A percentile compares a stretch with the other conserved stretches of the same genome.
Conservation (phyloP, 164 flowering plant genomes). For the Stephania cephalantha region DNA sequence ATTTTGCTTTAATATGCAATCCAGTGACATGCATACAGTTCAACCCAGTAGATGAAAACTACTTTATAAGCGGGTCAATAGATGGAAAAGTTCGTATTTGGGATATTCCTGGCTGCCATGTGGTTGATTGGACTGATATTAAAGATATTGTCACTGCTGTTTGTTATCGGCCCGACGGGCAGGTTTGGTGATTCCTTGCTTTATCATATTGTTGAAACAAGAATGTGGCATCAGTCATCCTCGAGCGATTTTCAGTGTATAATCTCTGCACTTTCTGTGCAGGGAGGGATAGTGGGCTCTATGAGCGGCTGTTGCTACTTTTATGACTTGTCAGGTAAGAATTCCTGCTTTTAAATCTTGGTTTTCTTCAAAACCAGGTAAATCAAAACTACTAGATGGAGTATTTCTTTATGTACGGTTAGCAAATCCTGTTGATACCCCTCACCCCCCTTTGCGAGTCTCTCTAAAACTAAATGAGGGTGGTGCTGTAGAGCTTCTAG, state of each 20-base stretch:
- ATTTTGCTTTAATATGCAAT: conserved; percentile 17
- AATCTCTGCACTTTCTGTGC: conserved; percentile 17
- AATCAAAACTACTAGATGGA: conserved; percentile 1
- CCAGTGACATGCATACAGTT: conserved; percentile 82
- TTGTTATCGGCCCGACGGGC: conserved; percentile 61
- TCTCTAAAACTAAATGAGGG: too few species aligned
- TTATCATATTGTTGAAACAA: conserved; percentile 5
- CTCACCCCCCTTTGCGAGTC: not conserved
- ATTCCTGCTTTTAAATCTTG: not conserved
- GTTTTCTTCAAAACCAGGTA: not conserved
- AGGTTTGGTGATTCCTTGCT: conserved; percentile 34
- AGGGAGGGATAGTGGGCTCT: conserved; percentile 81
- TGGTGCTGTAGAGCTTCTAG: too few species aligned
- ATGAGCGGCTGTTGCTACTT: conserved; percentile 65
- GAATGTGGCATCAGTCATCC: not conserved
- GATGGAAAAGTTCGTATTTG: conserved; percentile 89
- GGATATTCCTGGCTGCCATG: conserved; percentile 41
- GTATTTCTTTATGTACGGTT: not conserved
- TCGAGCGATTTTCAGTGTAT: not conserved
- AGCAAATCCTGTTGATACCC: not conserved
- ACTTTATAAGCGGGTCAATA: conserved; percentile 89
- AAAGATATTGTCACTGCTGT: conserved; percentile 79
- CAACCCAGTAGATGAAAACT: conserved; percentile 75
- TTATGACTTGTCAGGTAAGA: conserved; percentile 55
- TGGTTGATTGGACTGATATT: conserved; percentile 62